Conservation (phyloP, 148 eudicot genomes). For the Nepenthes mirabilis region DNA sequence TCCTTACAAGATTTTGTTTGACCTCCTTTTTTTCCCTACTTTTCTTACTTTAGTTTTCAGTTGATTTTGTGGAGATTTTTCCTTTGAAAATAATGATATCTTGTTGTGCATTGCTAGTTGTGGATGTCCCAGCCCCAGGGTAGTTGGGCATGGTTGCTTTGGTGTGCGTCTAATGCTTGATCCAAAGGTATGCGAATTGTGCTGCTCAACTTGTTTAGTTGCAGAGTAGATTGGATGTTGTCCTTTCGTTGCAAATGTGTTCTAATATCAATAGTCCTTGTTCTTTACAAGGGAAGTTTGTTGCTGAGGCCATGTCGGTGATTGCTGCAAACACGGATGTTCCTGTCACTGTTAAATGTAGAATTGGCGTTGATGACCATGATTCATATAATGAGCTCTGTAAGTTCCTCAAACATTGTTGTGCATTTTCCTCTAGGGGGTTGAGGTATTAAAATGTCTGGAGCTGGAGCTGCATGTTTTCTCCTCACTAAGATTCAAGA, state of each 20-base stretch:
- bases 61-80: conserved; percentile 3
- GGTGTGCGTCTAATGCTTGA: conserved; percentile 95
- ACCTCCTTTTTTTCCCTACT: conserved; percentile 6
- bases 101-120: conserved; percentile 41
- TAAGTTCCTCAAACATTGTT: conserved; percentile 24
- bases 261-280: conserved; percentile 18
- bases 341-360: conserved; percentile 94
- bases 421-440: conserved; percentile 1
- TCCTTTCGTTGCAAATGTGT: conserved; percentile 8
- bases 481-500: neutral
- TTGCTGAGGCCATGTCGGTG: conserved; percentile 96
- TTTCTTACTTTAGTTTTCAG: conserved; percentile 4
- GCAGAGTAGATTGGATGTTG: neutral
- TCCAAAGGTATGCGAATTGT: conserved; percentile 54
- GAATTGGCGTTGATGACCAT: conserved; percentile 90
- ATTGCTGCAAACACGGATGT: conserved; percentile 84
- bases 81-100: conserved; percentile 4
- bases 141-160: conserved; percentile 95
- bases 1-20: neutral
- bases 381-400: conserved; percentile 95
- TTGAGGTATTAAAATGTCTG: neutral
- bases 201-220: conserved; percentile 1
- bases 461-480: neutral
- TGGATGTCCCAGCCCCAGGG: conserved; percentile 97
- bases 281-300: conserved; percentile 74